Evolutionary conservation across 257 asterid species (phyloP).

Genomic region (Capsicum chinense): DNA sequence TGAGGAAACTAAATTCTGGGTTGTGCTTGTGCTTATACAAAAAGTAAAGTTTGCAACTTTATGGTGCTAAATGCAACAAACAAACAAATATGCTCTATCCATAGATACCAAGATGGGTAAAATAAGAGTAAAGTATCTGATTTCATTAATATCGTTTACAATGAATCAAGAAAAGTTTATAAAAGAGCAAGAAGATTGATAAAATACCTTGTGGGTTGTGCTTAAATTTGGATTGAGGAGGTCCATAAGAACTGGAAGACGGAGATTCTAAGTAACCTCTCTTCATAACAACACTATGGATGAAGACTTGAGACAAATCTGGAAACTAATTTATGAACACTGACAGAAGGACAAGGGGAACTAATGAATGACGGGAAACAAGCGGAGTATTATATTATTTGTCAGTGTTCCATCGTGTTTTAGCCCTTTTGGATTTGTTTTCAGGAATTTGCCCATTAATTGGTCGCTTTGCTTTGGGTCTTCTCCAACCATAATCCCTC

Average conservation of each 20-base stretch:
- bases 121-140: slow-evolving; percentile 24
- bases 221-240: slow-evolving; percentile 82
- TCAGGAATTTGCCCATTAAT: too few species aligned
- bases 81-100: neutral
- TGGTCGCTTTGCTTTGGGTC: too few species aligned
- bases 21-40: neutral
- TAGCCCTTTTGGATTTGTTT: neutral
- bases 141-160: neutral
- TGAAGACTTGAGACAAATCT: neutral
- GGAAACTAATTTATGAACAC: neutral
- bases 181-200: neutral
- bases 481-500: too few species aligned
- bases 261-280: slow-evolving; percentile 80
- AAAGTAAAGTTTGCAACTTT: slow-evolving; percentile 24
- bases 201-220: slow-evolving; percentile 66
- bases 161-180: slow-evolving; percentile 5
- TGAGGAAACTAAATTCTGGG: slow-evolving; percentile 11
- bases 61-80: slow-evolving; percentile 19
- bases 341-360: neutral
- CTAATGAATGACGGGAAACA: neutral
- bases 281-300: slow-evolving; percentile 53
- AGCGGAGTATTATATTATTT: neutral
- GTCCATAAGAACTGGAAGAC: slow-evolving; percentile 67
- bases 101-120: neutral
- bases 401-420: neutral